phyloP scores from a whole-genome alignment of 1,139 yeast species.

The Saccharomyces hybrid region DNA sequence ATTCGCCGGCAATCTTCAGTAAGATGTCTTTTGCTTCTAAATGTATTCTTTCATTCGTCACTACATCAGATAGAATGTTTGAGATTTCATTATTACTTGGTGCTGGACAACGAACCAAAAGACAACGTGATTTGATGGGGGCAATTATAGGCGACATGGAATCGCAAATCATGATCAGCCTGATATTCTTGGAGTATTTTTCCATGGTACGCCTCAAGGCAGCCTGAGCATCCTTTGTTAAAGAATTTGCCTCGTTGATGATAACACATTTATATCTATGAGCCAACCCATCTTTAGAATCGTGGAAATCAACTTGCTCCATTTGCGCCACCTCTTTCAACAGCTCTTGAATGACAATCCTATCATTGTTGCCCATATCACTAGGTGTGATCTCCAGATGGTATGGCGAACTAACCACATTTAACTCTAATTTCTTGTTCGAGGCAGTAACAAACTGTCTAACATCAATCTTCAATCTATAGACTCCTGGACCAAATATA shows the following conservation, averaged over 20 bases:
- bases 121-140: conserved; percentile 90
- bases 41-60: conserved; percentile 47
- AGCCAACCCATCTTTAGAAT: conserved; percentile 28
- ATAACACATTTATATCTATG: conserved; percentile 87
- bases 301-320: conserved; percentile 68
- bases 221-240: conserved; percentile 98
- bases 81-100: conserved; percentile 58
- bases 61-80: conserved; percentile 47
- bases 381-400: conserved; percentile 95
- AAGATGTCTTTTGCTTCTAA: conserved; percentile 41
- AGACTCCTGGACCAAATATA: conserved; percentile 76
- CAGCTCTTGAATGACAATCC: conserved; percentile 89
- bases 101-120: conserved; percentile 77
- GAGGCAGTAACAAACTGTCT: conserved; percentile 71
- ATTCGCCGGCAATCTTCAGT: conserved; percentile 44
- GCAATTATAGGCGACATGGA: conserved; percentile 87
- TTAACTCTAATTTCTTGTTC: conserved; percentile 75
- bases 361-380: conserved; percentile 92
- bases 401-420: conserved; percentile 80
- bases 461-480: conserved; percentile 81
- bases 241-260: conserved; percentile 93
- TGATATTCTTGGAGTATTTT: conserved; percentile 80
- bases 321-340: conserved; percentile 92
- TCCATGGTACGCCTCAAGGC: conserved; percentile 98
- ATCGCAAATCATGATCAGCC: conserved; percentile 79